A percentile compares a stretch with the other conserved stretches of the same genome.
phyloP scores from a whole-genome alignment of 2,329 filamentous ascomycete species.

The Penicillium janthinellum region DNA sequence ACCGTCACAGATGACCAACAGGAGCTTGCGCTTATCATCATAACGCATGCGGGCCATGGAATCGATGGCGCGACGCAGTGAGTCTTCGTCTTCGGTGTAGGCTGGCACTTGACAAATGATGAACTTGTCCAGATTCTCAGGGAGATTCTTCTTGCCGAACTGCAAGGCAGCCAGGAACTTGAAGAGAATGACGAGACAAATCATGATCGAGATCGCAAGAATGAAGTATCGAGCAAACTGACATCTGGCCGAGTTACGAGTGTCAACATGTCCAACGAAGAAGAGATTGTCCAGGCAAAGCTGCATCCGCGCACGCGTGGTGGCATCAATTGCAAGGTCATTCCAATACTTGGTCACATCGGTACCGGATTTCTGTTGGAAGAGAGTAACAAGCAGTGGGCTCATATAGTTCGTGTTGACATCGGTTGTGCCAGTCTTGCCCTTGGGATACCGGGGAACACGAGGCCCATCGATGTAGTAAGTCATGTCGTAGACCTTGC shows the following conservation, averaged over 20 bases:
- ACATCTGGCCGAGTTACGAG: slow-evolving; percentile 81
- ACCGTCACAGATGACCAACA: slow-evolving; percentile 94
- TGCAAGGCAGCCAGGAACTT: slow-evolving; percentile 97
- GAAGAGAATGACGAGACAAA: slow-evolving; percentile 83
- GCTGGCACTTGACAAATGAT: slow-evolving; percentile 96
- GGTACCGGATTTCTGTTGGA: slow-evolving; percentile 71
- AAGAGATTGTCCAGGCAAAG: slow-evolving; percentile 91
- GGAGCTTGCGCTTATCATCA: slow-evolving; percentile 93
- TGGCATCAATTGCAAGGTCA: slow-evolving; percentile 61
- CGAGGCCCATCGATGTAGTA: slow-evolving; percentile 78
- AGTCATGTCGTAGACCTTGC: slow-evolving; percentile 85
- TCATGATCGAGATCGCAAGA: slow-evolving; percentile 76
- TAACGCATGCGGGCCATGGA: slow-evolving; percentile 94
- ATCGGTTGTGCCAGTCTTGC: slow-evolving; percentile 49
- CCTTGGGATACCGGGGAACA: slow-evolving; percentile 59
- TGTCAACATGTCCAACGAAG: slow-evolving; percentile 89
- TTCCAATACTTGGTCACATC: slow-evolving; percentile 87
- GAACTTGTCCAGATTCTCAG: slow-evolving; percentile 97
- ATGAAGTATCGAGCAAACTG: slow-evolving; percentile 88
- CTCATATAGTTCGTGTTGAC: slow-evolving; percentile 80
- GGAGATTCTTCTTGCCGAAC: slow-evolving; percentile 86
- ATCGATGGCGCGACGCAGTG: slow-evolving; percentile 92
- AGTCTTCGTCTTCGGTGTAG: slow-evolving; percentile 98
- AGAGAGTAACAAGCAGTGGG: slow-evolving; percentile 70
- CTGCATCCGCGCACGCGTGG: slow-evolving; percentile 68